Percentiles rank a stretch among this genome's conserved stretches.
These are phyloP conservation scores for Eutrema heterophyllum DNA, from an alignment of 345 rosid genomes.

Conservation along the genomic window DNA sequence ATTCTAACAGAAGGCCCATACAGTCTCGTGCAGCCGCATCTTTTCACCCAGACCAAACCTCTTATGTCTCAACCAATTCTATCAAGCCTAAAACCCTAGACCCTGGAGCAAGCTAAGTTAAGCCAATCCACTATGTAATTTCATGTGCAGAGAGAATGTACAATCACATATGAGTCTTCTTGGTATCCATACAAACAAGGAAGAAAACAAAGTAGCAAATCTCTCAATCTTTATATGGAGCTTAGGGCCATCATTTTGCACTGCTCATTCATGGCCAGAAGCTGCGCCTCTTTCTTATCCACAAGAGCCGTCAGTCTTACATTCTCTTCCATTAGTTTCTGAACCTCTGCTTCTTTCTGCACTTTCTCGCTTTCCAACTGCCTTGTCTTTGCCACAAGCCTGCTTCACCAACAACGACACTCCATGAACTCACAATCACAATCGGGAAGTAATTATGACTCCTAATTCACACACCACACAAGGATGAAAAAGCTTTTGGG, in stretches of 20 bases:
- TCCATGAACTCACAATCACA: conserved; percentile 1
- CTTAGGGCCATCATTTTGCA: conserved; percentile 92
- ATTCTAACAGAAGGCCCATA: conserved; percentile 28
- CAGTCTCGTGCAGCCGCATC: conserved; percentile 32
- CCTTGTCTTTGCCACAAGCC: conserved; percentile 74
- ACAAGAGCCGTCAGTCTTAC: conserved; percentile 69
- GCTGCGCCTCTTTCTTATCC: conserved; percentile 92
- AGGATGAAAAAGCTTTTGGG: not conserved
- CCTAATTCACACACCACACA: not conserved
- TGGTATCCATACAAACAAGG: conserved; percentile 16
- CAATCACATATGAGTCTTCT: not conserved
- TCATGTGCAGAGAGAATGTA: conserved; percentile 1
- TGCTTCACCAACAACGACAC: conserved; percentile 31
- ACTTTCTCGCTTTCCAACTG: conserved; percentile 78
- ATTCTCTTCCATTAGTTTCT: conserved; percentile 87
- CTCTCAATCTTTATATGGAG: conserved; percentile 14
- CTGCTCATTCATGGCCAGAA: conserved; percentile 87
- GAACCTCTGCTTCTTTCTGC: conserved; percentile 81
- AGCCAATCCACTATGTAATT: not conserved
- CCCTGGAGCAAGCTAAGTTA: conserved; percentile 6
- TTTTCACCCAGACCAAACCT: conserved; percentile 6
- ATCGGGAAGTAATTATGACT: not conserved
- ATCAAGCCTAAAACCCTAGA: conserved; percentile 14
- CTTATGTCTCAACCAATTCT: not conserved
- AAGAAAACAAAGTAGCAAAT: not conserved